These are phyloP conservation scores for Narthecium ossifragum DNA, from an alignment of 106 monocot species.

Conservation along the genomic window DNA sequence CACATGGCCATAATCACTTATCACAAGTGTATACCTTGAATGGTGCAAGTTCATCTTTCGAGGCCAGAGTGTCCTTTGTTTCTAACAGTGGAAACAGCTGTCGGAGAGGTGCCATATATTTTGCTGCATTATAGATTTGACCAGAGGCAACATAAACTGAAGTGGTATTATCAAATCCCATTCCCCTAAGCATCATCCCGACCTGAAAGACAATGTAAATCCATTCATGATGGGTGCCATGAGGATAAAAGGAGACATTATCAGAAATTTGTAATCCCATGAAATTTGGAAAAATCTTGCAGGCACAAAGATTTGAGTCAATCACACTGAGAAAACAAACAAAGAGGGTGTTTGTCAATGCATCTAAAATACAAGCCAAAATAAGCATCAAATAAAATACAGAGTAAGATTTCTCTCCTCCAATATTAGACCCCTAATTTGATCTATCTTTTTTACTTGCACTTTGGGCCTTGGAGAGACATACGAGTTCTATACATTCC, in stretches of 20 bases:
- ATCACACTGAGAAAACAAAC: too few relatives aligned
- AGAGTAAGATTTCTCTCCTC: too few relatives aligned
- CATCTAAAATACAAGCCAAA: too few relatives aligned
- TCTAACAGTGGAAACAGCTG: slow-evolving; percentile 85
- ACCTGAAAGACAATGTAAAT: slow-evolving; percentile 43
- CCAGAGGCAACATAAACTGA: slow-evolving; percentile 91
- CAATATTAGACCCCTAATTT: too few relatives aligned
- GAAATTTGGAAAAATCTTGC: too few relatives aligned
- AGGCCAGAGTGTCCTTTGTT: slow-evolving; percentile 78
- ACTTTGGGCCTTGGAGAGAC: too few relatives aligned
- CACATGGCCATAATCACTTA: too few relatives aligned
- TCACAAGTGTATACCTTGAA: slow-evolving; percentile 92
- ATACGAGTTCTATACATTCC: too few relatives aligned
- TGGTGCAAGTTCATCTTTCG: slow-evolving; percentile 77
- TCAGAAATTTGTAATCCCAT: not conserved
- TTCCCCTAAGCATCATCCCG: slow-evolving; percentile 94
- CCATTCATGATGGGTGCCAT: not conserved
- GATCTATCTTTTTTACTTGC: too few relatives aligned
- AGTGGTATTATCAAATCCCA: slow-evolving; percentile 92
- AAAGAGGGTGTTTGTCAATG: too few relatives aligned
- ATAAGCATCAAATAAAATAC: not conserved
- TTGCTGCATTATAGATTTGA: slow-evolving; percentile 78
- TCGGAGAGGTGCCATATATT: slow-evolving; percentile 92
- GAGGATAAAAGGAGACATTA: not conserved
- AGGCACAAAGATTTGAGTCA: too few relatives aligned